Evolutionary conservation across 1,284 basidiomycete species (phyloP).

Genomic region (Rhodotorula sp.): DNA sequence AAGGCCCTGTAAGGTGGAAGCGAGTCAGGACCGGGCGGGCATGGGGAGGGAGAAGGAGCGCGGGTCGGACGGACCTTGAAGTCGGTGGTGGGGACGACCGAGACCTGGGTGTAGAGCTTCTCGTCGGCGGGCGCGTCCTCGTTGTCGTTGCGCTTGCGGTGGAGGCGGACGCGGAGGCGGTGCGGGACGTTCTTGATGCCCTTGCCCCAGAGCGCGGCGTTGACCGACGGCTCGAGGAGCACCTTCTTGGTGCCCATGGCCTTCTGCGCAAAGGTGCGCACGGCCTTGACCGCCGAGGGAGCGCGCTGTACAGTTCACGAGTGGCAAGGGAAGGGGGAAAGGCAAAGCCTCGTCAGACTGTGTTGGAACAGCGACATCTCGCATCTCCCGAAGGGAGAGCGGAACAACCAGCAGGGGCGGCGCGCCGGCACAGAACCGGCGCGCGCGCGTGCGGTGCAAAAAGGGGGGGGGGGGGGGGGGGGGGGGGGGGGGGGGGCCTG

Average conservation of each 20-base stretch:
- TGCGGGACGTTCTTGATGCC: constrained; percentile 89
- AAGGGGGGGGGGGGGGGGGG: no score
- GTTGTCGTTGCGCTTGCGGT: constrained; percentile 64
- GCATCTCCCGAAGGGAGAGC: neutral
- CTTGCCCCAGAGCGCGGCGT: constrained; percentile 86
- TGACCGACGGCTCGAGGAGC: constrained; percentile 86
- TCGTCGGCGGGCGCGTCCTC: constrained; percentile 60
- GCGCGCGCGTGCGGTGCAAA: neutral
- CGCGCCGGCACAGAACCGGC: no score
- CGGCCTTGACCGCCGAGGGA: constrained; percentile 88
- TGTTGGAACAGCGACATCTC: neutral
- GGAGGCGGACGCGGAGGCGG: constrained; percentile 84
- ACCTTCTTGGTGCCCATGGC: constrained; percentile 92
- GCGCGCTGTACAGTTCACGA: constrained; percentile 53
- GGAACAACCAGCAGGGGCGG: constrained; percentile 1
- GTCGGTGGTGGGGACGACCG: constrained; percentile 65
- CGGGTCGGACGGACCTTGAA: constrained; percentile 66
- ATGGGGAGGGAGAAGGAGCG: neutral
- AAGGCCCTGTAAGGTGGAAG: constrained; percentile 62
- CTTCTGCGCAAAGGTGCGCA: constrained; percentile 84
- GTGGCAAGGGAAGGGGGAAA: neutral
- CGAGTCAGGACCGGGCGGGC: neutral
- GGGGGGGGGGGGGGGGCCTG: no score
- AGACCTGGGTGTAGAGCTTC: constrained; percentile 91
- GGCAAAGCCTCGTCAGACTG: neutral